phyloP scores from a whole-genome alignment of 108 stramenopile genomes.

The Stephanodiscus triporus region DNA sequence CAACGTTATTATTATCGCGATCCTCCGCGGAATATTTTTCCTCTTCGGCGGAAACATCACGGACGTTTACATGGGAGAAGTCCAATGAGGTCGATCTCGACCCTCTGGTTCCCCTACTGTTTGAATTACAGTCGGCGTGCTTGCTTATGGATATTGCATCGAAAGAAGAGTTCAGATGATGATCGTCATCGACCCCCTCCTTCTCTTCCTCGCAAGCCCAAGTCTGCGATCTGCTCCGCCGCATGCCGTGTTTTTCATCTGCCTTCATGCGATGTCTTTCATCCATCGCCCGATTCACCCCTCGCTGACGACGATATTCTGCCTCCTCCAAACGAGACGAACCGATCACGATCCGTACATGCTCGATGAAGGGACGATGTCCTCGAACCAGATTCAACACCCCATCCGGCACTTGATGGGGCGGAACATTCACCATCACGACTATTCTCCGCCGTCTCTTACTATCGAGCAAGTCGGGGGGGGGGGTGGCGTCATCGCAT shows the following conservation, averaged over 20 bases:
- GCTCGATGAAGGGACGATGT: slow-evolving; percentile 72
- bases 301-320: slow-evolving; percentile 22
- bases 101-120: not conserved
- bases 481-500: not conserved
- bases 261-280: not conserved
- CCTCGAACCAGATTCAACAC: slow-evolving; percentile 73
- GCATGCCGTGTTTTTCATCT: slow-evolving; percentile 3
- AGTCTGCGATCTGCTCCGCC: slow-evolving; percentile 35
- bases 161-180: not conserved
- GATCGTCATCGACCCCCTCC: not conserved
- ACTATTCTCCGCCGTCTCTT: slow-evolving; percentile 44
- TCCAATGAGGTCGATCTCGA: slow-evolving; percentile 37
- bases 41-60: not conserved
- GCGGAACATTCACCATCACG: slow-evolving; percentile 81
- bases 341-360: slow-evolving; percentile 77
- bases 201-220: slow-evolving; percentile 29
- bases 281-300: slow-evolving; percentile 23
- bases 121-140: not conserved
- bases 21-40: slow-evolving; percentile 19
- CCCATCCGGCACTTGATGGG: slow-evolving; percentile 83
- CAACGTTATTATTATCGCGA: not conserved
- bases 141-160: slow-evolving; percentile 6
- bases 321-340: slow-evolving; percentile 26
- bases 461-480: not conserved
- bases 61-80: not conserved